These are phyloP conservation scores for Aspergillus transmontanensis DNA, from an alignment of 2,329 filamentous ascomycete genomes.

Conservation along the genomic window DNA sequence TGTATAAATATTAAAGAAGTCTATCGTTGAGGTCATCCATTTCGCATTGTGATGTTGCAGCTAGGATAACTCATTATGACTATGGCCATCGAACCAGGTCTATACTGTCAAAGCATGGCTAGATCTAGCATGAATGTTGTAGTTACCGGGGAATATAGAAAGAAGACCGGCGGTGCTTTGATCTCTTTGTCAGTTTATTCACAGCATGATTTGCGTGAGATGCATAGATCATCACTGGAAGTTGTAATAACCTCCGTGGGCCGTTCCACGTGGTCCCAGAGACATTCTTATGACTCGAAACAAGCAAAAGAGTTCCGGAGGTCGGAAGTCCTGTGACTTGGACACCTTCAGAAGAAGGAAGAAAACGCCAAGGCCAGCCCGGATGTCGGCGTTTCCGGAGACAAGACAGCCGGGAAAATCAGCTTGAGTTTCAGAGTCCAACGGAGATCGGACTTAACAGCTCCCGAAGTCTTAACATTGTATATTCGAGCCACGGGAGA, in stretches of 20 bases:
- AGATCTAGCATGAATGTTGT: background rate
- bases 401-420: slow-evolving; percentile 5
- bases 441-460: slow-evolving; percentile 21
- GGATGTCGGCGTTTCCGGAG: slow-evolving; percentile 1
- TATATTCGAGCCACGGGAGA: slow-evolving; percentile 3
- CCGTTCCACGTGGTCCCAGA: background rate
- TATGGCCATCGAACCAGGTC: background rate
- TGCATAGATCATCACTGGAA: background rate
- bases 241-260: background rate
- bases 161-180: no score
- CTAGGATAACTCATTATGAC: background rate
- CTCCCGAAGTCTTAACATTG: slow-evolving; percentile 11
- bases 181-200: background rate
- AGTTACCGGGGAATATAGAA: background rate
- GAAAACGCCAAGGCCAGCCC: background rate
- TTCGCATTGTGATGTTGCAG: background rate
- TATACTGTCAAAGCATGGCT: background rate
- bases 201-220: background rate
- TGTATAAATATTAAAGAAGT: slow-evolving; percentile 5
- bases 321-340: background rate
- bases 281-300: background rate
- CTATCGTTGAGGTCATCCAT: slow-evolving; percentile 4
- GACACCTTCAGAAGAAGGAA: background rate
- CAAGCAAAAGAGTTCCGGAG: background rate
- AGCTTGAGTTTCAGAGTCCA: background rate